Conservation (phyloP, 371 early-diverging fungal genomes). For the Lichtheimia ramosa region DNA sequence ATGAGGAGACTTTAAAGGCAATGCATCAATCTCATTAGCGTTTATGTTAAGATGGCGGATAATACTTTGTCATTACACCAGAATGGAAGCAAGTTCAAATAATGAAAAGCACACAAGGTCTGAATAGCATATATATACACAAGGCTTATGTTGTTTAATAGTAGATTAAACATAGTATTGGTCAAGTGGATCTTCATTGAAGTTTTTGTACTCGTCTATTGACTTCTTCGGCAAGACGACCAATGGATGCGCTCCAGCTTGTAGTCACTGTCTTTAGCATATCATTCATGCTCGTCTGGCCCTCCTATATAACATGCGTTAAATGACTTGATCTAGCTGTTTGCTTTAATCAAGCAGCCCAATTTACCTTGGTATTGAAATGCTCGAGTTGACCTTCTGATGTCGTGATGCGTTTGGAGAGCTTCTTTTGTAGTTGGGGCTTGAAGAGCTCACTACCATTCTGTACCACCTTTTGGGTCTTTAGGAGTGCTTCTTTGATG, state of each 20-base stretch:
- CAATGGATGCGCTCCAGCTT: constrained; percentile 39
- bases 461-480: constrained; percentile 23
- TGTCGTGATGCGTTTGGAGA: constrained; percentile 24
- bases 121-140: too few relatives aligned
- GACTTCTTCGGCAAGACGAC: constrained; percentile 30
- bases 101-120: too few relatives aligned
- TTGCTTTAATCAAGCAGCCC: not conserved
- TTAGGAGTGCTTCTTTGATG: constrained; percentile 24
- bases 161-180: too few relatives aligned
- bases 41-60: too few relatives aligned
- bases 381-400: constrained; percentile 15
- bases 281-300: constrained; percentile 20
- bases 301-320: constrained; percentile 10
- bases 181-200: not conserved
- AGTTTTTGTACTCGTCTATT: constrained; percentile 38
- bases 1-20: too few relatives aligned
- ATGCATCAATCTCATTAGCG: too few relatives aligned
- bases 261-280: constrained; percentile 30
- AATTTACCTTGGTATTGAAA: constrained; percentile 22
- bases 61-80: too few relatives aligned
- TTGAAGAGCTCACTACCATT: constrained; percentile 32
- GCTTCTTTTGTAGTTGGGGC: constrained; percentile 33
- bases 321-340: not conserved
- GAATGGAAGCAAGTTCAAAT: too few relatives aligned
- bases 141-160: too few relatives aligned